Evolutionary conservation across 2,329 filamentous ascomycete genomes (phyloP).

Genomic region (Penicillium occitanis): DNA sequence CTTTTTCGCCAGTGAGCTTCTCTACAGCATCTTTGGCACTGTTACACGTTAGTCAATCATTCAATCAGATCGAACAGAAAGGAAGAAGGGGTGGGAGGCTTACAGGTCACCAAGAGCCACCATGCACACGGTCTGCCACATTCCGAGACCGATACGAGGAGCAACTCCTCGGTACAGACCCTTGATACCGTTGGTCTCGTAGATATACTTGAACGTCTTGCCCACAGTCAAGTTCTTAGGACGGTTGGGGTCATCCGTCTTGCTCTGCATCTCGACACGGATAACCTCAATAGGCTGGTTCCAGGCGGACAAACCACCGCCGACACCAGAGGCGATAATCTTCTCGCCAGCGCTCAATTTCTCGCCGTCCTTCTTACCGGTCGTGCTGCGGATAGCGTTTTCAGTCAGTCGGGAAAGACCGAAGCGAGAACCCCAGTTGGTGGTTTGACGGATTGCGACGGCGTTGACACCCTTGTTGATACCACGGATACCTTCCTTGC

Average conservation of each 20-base stretch:
- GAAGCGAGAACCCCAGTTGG: constrained; percentile 98
- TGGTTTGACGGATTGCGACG: constrained; percentile 97
- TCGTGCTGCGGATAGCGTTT: constrained; percentile 75
- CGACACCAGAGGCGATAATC: constrained; percentile 79
- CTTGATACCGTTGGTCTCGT: constrained; percentile 79
- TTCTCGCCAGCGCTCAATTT: constrained; percentile 82
- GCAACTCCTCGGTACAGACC: constrained; percentile 95
- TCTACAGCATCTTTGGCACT: constrained; percentile 66
- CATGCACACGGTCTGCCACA: constrained; percentile 99
- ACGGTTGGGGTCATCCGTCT: constrained; percentile 94
- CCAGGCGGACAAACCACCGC: constrained; percentile 95
- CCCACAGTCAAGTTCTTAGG: constrained; percentile 99
- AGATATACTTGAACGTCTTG: constrained; percentile 81
- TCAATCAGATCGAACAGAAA: constrained; percentile 10
- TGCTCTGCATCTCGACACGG: constrained; percentile 99
- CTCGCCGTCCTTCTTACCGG: constrained; percentile 74
- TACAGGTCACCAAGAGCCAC: constrained; percentile 97
- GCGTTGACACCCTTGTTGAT: constrained; percentile 99
- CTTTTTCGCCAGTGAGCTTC: constrained; percentile 62
- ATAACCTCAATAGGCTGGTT: constrained; percentile 99
- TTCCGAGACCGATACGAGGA: constrained; percentile 87
- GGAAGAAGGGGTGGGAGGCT: constrained; percentile 44
- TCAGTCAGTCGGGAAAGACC: constrained; percentile 90
- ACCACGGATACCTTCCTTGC: constrained; percentile 85
- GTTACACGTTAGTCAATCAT: constrained; percentile 32